Percentiles rank a stretch among this genome's conserved stretches.
These are phyloP conservation scores for Aspergillus sp. DNA, from an alignment of 2,329 filamentous ascomycete species.

Conservation along the genomic window DNA sequence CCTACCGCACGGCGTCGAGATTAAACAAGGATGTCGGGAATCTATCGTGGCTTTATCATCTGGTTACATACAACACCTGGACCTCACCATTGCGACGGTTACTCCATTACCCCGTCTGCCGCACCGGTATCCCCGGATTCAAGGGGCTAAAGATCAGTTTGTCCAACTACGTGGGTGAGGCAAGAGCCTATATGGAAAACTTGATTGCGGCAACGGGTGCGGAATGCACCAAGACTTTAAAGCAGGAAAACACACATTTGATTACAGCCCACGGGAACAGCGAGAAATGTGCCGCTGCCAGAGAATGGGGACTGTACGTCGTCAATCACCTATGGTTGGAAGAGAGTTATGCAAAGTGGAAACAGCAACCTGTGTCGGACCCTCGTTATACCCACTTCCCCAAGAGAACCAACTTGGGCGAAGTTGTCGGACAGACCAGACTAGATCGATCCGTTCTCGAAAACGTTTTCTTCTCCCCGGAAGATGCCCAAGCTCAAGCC, in stretches of 20 bases:
- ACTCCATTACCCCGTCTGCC: slow-evolving; percentile 83
- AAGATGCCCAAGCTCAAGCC: slow-evolving; percentile 14
- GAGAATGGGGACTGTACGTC: slow-evolving; percentile 86
- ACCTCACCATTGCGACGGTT: slow-evolving; percentile 77
- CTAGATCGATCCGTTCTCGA: slow-evolving; percentile 71
- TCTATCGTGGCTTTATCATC: slow-evolving; percentile 85
- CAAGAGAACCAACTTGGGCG: slow-evolving; percentile 80
- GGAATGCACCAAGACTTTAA: slow-evolving; percentile 91
- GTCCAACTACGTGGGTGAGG: slow-evolving; percentile 95
- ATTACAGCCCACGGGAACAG: slow-evolving; percentile 85
- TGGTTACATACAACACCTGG: slow-evolving; percentile 86
- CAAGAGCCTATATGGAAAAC: slow-evolving; percentile 88
- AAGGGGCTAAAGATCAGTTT: slow-evolving; percentile 73
- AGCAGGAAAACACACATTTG: slow-evolving; percentile 90
- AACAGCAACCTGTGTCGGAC: slow-evolving; percentile 66
- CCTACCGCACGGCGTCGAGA: slow-evolving; percentile 74
- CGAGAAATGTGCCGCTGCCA: slow-evolving; percentile 88
- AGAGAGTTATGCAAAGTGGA: slow-evolving; percentile 90
- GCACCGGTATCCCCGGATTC: slow-evolving; percentile 74
- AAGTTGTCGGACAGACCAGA: slow-evolving; percentile 84
- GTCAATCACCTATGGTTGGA: slow-evolving; percentile 97
- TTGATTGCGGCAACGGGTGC: slow-evolving; percentile 79
- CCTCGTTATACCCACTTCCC: slow-evolving; percentile 83
- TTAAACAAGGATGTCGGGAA: slow-evolving; percentile 82
- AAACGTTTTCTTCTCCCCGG: slow-evolving; percentile 57